These are phyloP conservation scores for Fusarium musae DNA, from an alignment of 2,329 filamentous ascomycete species.

Conservation along the genomic window DNA sequence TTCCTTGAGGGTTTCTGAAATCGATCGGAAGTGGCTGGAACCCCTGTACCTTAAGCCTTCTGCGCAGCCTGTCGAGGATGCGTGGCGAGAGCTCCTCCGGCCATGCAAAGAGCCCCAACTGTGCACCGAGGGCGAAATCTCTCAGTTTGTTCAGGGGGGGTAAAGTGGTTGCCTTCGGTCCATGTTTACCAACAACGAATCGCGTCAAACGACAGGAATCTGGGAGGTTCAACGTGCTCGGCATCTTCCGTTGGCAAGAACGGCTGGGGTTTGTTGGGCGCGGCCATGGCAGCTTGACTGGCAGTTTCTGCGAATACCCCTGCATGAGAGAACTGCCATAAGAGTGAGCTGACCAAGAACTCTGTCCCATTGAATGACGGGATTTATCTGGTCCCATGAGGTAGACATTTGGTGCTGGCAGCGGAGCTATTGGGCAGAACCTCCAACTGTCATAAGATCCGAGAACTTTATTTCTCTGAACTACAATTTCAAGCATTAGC, in stretches of 20 bases:
- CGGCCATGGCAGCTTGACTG: not conserved
- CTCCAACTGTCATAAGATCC: not conserved
- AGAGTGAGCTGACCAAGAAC: not conserved
- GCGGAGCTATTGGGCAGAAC: not conserved
- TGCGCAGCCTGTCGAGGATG: not conserved
- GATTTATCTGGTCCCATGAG: not conserved
- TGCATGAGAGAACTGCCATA: not conserved
- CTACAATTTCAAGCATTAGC: not conserved
- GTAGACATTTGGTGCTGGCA: not conserved
- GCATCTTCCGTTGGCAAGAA: not conserved
- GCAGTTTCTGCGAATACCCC: not conserved
- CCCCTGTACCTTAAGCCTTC: not conserved
- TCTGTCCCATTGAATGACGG: not conserved
- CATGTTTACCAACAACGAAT: not conserved
- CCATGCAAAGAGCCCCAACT: not conserved
- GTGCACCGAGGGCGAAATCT: not conserved
- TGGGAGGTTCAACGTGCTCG: not conserved
- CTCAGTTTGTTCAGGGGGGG: not conserved
- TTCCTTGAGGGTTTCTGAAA: not conserved
- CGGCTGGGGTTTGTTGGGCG: not conserved
- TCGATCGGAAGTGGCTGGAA: not conserved
- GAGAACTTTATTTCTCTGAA: not conserved
- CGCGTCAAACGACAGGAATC: not conserved
- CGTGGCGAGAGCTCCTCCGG: not conserved
- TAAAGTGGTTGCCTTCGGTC: not conserved